phyloP scores from a whole-genome alignment of 176 grass and related monocot genomes.

The Oryza coarctata region DNA sequence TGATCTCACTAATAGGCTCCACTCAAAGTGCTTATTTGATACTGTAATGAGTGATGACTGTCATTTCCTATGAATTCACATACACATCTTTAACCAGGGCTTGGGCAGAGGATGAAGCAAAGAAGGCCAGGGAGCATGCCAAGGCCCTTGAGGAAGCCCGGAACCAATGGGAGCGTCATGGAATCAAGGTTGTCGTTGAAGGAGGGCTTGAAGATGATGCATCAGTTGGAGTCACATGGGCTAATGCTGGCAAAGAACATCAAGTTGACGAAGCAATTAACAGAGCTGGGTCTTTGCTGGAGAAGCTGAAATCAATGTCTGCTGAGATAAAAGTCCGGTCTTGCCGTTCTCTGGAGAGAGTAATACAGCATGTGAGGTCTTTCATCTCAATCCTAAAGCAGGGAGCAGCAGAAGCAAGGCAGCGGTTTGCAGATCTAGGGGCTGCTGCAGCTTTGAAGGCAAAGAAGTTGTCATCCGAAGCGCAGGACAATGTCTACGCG shows the following conservation, averaged over 20 bases:
- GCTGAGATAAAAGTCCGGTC: slow-evolving; percentile 56
- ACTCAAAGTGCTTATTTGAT: background rate
- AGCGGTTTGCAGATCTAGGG: slow-evolving; percentile 28
- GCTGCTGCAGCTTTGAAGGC: slow-evolving; percentile 37
- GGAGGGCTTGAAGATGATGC: slow-evolving; percentile 62
- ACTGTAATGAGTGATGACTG: background rate
- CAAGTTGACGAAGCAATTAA: slow-evolving; percentile 48
- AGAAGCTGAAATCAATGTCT: slow-evolving; percentile 60
- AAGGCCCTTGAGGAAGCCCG: slow-evolving; percentile 77
- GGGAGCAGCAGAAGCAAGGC: slow-evolving; percentile 29
- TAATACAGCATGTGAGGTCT: slow-evolving; percentile 56
- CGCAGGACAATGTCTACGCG: slow-evolving; percentile 14
- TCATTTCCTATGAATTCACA: slow-evolving; percentile 15
- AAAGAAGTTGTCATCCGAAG: slow-evolving; percentile 40
- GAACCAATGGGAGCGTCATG: slow-evolving; percentile 68
- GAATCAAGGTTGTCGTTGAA: slow-evolving; percentile 86
- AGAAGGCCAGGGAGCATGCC: slow-evolving; percentile 80
- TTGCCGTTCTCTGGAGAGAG: slow-evolving; percentile 42
- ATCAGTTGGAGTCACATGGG: slow-evolving; percentile 72
- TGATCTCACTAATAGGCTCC: slow-evolving; percentile 23
- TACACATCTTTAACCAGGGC: slow-evolving; percentile 49
- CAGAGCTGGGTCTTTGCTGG: slow-evolving; percentile 47
- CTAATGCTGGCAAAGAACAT: slow-evolving; percentile 59
- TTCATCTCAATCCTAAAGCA: slow-evolving; percentile 67
- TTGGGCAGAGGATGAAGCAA: slow-evolving; percentile 98